Base-by-base conservation (phyloP, 169 alveolate genomes). In the Neospora caninum region DNA sequence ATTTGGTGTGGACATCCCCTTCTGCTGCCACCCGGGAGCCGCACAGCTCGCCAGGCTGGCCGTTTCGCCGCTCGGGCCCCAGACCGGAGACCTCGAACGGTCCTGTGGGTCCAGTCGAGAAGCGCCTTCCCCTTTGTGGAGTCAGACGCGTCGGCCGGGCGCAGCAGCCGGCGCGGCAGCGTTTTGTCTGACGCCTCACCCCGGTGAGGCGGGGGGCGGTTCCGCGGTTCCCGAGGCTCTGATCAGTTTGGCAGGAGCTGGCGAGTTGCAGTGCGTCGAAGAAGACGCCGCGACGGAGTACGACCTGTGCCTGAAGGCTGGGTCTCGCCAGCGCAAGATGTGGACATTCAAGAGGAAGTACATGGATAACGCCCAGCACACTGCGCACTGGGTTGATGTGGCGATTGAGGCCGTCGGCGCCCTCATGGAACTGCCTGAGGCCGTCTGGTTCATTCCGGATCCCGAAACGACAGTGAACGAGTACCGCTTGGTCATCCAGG, bases 361-460 rank as follows among this genome's bases (percentile, higher is more conserved):
- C 70, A 16, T 80, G 49, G 94, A 94, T 87, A 42, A 86, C n/a
- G 92, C 31, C 13, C 83, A 82, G n/a, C 64, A 41, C 43, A 70
- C 86, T 29, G 88, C 80, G 49, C 95, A 93, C 93, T 96, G 98
- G 98, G 41, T 88, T 29, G 94, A 92, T 49, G 97, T 96, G 43
- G 97, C 97, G 13, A 73, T 87, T 31, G 97, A 95, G 83, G 98
- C 98, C 0, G 94, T 96, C 27, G 80, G 91, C 36, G 97, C 98
- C 54, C 88, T 96, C 86, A 94, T 91, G 88, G 98, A 96, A 80
- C 73, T 96, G 93, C 97, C 96, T 4, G 97, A 96, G 83, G 97
- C 97, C 18, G 93, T 92, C 38, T 96, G 97, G 97, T 96, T 96
- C 92, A 38, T 94, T 29, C 91, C 95, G 64, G 97, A 96, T 87